Base-by-base conservation (phyloP, 148 eudicot species). In the Bassia scoparia region DNA sequence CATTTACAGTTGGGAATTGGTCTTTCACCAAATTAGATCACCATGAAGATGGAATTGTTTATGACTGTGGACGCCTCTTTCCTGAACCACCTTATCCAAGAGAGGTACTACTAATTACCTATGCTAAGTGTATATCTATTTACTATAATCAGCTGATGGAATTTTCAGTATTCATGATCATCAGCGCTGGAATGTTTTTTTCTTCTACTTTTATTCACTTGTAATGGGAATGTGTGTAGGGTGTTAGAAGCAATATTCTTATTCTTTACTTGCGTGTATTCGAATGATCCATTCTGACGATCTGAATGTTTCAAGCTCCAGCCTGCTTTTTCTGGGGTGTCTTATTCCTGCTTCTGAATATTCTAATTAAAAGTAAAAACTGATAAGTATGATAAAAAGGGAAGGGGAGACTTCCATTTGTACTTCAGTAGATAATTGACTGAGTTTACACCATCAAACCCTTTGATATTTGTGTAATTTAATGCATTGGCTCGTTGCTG, bases 51-150 rank as follows among this genome's bases (percentile, higher is more conserved):
- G 83, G 59, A 27, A 76, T 91, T 72, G 98, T 91, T 74, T 95
- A 95, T 83, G 91, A 95, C 50, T 95, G 98, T 76, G 92, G 89
- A 48, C 86, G 90, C 63, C 98, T 95, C 38, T 95, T 95, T 78
- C 92, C 98, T 21, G 98, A 89, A 86, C 98, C 98, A 65, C 98
- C 98, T 70, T 91, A 85, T 83, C 98, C 98, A n/a, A 84, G 83
- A 95, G 93, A 95, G 96, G 97, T 94, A 86, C 73, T 55, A 34
- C 7, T 46, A 11, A 48, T 37, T 46, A 60, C 23, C 11, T 69
- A 58, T 64, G 33, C 20, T 23, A 26, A 24, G 56, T 63, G 20
- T 54, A 27, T 26, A 15, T 33, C 23, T 38, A 24, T 74, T 33
- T 61, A 30, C 17, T 65, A 38, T 65, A 12, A 15, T 11, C 27